Evolutionary conservation across 345 rosid species (phyloP).

Genomic region (Physaria fendleri): DNA sequence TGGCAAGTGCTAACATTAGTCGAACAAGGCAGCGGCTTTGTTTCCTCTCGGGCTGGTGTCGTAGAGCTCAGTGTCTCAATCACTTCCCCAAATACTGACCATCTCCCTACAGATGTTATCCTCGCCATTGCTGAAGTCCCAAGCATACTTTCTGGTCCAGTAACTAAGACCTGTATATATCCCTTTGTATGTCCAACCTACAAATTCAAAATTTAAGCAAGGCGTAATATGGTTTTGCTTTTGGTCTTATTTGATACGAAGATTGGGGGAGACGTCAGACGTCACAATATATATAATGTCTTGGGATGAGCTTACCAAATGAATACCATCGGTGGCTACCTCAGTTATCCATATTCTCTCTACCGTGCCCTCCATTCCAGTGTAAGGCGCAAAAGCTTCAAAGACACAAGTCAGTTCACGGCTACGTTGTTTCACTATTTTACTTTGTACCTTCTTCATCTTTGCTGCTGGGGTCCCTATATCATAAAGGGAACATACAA

Average conservation of each 20-base stretch:
- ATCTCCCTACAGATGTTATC: slow-evolving; percentile 90
- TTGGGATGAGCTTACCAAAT: slow-evolving; percentile 49
- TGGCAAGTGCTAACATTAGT: slow-evolving; percentile 31
- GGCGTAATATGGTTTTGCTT: not conserved
- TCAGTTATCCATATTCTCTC: slow-evolving; percentile 98
- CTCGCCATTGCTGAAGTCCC: slow-evolving; percentile 72
- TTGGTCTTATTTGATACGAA: not conserved
- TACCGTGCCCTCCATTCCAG: slow-evolving; percentile 70
- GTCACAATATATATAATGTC: not conserved
- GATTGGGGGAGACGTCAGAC: not conserved
- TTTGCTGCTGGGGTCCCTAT: slow-evolving; percentile 92
- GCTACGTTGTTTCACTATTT: slow-evolving; percentile 73
- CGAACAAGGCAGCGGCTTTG: slow-evolving; percentile 26
- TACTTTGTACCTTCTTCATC: slow-evolving; percentile 92
- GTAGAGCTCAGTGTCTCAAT: slow-evolving; percentile 42
- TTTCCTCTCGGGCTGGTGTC: slow-evolving; percentile 14
- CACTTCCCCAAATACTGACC: slow-evolving; percentile 89
- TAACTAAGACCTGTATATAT: slow-evolving; percentile 75
- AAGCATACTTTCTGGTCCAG: slow-evolving; percentile 58
- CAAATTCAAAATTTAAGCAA: too few relatives aligned
- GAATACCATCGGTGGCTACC: slow-evolving; percentile 76
- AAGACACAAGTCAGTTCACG: slow-evolving; percentile 82
- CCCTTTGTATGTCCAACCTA: slow-evolving; percentile 96
- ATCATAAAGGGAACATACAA: slow-evolving; percentile 2
- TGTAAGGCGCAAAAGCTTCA: slow-evolving; percentile 82